Conservation (phyloP, 345 rosid genomes). For the Odontarrhena argentea region DNA sequence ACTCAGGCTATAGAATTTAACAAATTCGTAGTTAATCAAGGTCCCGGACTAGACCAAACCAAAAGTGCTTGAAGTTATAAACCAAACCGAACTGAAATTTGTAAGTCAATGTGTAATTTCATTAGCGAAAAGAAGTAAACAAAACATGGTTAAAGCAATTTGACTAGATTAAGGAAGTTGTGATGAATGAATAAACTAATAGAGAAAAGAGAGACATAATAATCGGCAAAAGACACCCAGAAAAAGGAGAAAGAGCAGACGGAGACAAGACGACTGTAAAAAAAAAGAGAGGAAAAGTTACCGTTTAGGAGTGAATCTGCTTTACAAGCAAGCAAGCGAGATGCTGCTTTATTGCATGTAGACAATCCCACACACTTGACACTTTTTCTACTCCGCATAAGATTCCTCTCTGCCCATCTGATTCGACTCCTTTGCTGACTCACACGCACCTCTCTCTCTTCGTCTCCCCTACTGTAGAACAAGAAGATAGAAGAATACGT, state of each 20-base stretch:
- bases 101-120: too few relatives aligned
- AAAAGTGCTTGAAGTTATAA: too few relatives aligned
- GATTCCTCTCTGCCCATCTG: conserved; percentile 42
- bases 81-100: too few relatives aligned
- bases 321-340: conserved; percentile 35
- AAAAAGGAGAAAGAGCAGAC: background rate
- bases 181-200: background rate
- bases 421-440: conserved; percentile 38
- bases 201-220: too few relatives aligned
- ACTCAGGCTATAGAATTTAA: too few relatives aligned
- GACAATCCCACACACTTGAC: background rate
- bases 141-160: background rate
- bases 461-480: conserved; percentile 16
- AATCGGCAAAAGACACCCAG: too few relatives aligned
- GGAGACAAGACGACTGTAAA: background rate
- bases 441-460: conserved; percentile 24
- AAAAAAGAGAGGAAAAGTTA: conserved; percentile 31
- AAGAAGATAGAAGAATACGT: background rate
- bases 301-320: conserved; percentile 16
- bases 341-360: conserved; percentile 38
- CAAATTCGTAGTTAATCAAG: too few relatives aligned
- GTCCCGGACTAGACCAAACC: too few relatives aligned
- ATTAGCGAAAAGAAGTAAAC: too few relatives aligned
- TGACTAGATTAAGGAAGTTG: background rate
- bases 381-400: conserved; percentile 31